Conservation (phyloP, 2,329 filamentous ascomycete genomes). For the Pseudogymnoascus sp. region DNA sequence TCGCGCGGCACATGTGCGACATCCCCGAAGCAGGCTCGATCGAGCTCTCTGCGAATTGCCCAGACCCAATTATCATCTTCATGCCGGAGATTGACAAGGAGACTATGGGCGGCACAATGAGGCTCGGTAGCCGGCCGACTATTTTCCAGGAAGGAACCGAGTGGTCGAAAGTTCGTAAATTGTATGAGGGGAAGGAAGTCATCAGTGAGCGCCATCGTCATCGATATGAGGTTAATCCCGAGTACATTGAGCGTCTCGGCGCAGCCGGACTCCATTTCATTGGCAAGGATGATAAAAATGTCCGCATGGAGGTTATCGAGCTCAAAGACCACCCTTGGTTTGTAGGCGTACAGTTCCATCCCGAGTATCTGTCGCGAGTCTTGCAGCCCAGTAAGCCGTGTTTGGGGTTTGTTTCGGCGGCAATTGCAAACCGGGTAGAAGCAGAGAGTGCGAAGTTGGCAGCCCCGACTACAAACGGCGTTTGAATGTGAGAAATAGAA, state of each 20-base stretch:
- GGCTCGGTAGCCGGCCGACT: constrained; percentile 67
- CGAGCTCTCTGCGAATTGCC: constrained; percentile 20
- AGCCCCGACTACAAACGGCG: neutral
- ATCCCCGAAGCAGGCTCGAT: constrained; percentile 33
- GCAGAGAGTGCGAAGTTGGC: neutral
- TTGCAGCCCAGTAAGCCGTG: constrained; percentile 68
- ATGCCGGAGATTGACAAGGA: constrained; percentile 82
- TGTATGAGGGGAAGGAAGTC: constrained; percentile 58
- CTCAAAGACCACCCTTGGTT: constrained; percentile 78
- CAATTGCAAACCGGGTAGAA: constrained; percentile 21
- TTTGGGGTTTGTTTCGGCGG: constrained; percentile 77
- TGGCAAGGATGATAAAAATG: constrained; percentile 70
- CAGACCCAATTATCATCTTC: constrained; percentile 59
- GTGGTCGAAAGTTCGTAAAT: constrained; percentile 68
- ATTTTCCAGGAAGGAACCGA: constrained; percentile 69
- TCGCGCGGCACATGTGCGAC: constrained; percentile 67
- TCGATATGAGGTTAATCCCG: constrained; percentile 84
- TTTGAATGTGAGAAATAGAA: neutral
- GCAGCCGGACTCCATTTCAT: constrained; percentile 66
- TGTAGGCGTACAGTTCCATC: constrained; percentile 82
- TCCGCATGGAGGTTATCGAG: constrained; percentile 78
- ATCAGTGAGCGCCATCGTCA: constrained; percentile 77
- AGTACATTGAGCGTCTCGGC: constrained; percentile 62
- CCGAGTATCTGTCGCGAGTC: constrained; percentile 75
- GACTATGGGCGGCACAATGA: constrained; percentile 82